A percentile compares a stretch with the other conserved stretches of the same genome.
phyloP scores from a whole-genome alignment of 1,139 yeast genomes.

The Tardiomyces blankii region DNA sequence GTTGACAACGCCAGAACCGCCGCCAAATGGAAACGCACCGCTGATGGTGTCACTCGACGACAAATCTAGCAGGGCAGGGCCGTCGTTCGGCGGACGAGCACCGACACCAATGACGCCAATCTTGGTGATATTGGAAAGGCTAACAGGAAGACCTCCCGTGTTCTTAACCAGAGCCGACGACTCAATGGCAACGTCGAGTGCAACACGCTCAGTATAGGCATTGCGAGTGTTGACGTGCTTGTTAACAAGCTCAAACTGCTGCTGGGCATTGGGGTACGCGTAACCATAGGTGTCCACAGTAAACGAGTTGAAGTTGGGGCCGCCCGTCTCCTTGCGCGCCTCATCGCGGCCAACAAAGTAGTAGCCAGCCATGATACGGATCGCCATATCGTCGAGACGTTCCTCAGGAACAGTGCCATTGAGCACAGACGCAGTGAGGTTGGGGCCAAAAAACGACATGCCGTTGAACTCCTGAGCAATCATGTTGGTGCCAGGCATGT shows the following conservation, averaged over 20 bases:
- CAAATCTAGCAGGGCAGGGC: slow-evolving; percentile 31
- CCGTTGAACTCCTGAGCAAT: slow-evolving; percentile 43
- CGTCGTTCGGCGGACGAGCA: slow-evolving; percentile 19
- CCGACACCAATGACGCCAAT: slow-evolving; percentile 33
- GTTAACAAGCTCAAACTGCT: slow-evolving; percentile 44
- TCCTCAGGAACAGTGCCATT: slow-evolving; percentile 46
- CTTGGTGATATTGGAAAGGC: slow-evolving; percentile 31
- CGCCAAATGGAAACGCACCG: slow-evolving; percentile 24
- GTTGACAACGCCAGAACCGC: slow-evolving; percentile 42
- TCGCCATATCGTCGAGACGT: slow-evolving; percentile 52
- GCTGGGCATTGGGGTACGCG: slow-evolving; percentile 37
- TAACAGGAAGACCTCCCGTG: slow-evolving; percentile 22
- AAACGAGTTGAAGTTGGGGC: slow-evolving; percentile 52
- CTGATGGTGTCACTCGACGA: slow-evolving; percentile 4
- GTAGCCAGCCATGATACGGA: slow-evolving; percentile 48
- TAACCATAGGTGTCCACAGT: slow-evolving; percentile 45
- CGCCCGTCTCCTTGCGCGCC: slow-evolving; percentile 23
- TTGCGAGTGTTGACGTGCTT: slow-evolving; percentile 41
- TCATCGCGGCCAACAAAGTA: slow-evolving; percentile 24
- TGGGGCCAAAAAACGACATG: slow-evolving; percentile 47
- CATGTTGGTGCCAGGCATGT: slow-evolving; percentile 50
- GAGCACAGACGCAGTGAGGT: slow-evolving; percentile 43
- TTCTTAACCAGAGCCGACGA: slow-evolving; percentile 44
- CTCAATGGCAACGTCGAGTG: slow-evolving; percentile 46
- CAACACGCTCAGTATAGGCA: slow-evolving; percentile 37